Conservation (phyloP, 148 eudicot genomes). For the Rheum nobile region DNA sequence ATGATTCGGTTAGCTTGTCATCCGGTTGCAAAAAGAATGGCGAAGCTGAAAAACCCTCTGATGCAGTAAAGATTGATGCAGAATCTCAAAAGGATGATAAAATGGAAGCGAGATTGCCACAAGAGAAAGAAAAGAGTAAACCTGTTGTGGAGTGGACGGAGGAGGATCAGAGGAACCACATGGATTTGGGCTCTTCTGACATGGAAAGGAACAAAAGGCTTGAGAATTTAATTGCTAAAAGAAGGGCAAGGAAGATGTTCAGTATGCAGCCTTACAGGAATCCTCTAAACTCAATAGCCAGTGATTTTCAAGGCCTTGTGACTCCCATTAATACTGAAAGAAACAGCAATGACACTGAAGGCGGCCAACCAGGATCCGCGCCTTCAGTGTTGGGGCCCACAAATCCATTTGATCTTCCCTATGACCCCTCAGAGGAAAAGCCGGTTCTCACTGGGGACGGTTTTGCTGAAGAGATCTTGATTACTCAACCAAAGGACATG, state of each 20-base stretch:
- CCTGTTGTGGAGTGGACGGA: constrained; percentile 42
- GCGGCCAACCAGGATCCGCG: constrained; percentile 54
- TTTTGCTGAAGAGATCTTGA: constrained; percentile 42
- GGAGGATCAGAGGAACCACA: constrained; percentile 40
- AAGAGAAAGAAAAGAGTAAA: constrained; percentile 18
- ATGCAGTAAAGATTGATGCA: background rate
- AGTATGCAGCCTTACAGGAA: constrained; percentile 38
- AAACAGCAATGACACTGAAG: background rate
- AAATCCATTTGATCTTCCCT: constrained; percentile 82
- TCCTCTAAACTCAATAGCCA: constrained; percentile 14
- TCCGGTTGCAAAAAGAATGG: constrained; percentile 3
- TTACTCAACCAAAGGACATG: constrained; percentile 27
- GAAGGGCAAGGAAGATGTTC: constrained; percentile 40
- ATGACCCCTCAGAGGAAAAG: constrained; percentile 73
- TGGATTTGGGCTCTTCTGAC: constrained; percentile 51
- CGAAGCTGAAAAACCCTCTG: constrained; percentile 1
- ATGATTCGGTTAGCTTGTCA: constrained; percentile 8
- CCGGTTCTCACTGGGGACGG: constrained; percentile 61
- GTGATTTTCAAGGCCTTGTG: constrained; percentile 15
- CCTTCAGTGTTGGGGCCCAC: constrained; percentile 46
- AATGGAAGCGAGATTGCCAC: constrained; percentile 20
- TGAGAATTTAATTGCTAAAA: constrained; percentile 57
- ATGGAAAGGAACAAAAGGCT: constrained; percentile 54
- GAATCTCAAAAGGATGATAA: constrained; percentile 35
- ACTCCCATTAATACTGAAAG: constrained; percentile 20